Percentiles rank a stretch among this genome's conserved stretches.
These are phyloP conservation scores for Geum urbanum DNA, from an alignment of 306 rosid genomes.

Conservation along the genomic window DNA sequence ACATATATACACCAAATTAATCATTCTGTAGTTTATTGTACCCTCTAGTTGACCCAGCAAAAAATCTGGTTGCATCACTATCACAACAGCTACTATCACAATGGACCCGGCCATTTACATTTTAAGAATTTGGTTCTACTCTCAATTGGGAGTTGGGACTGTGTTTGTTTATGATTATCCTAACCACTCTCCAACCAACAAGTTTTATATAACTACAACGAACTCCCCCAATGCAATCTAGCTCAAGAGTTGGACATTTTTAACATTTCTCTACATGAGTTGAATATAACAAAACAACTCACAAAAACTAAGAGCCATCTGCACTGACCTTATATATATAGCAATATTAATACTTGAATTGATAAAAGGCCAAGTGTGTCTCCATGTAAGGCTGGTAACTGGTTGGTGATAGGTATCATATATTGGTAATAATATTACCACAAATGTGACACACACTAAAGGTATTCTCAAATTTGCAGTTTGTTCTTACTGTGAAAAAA, in stretches of 20 bases:
- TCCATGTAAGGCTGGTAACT: slow-evolving; percentile 37
- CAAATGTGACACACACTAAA: slow-evolving; percentile 23
- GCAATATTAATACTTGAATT: slow-evolving; percentile 18
- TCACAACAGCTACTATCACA: background rate
- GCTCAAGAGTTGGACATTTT: background rate
- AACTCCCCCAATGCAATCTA: background rate
- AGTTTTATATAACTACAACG: slow-evolving; percentile 2
- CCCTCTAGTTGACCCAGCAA: slow-evolving; percentile 13
- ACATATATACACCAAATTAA: slow-evolving; percentile 11
- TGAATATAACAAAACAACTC: background rate
- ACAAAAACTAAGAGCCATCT: slow-evolving; percentile 10
- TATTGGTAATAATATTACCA: slow-evolving; percentile 2
- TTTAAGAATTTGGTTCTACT: background rate
- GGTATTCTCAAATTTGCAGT: slow-evolving; percentile 32
- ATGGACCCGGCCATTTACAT: slow-evolving; percentile 3
- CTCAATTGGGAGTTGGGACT: background rate
- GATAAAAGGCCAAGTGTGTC: slow-evolving; percentile 19
- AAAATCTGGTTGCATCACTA: slow-evolving; percentile 12
- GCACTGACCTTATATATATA: background rate
- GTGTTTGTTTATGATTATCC: slow-evolving; percentile 12
- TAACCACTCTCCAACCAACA: slow-evolving; percentile 43
- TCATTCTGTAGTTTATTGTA: background rate
- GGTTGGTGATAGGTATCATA: slow-evolving; percentile 38
- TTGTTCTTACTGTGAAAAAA: slow-evolving; percentile 18
- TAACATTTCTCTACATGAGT: background rate